Evolutionary conservation across 2,329 filamentous ascomycete genomes (phyloP), one percentile per base, ranked within the genome.

Genomic region (Cladophialophora immunda): DNA sequence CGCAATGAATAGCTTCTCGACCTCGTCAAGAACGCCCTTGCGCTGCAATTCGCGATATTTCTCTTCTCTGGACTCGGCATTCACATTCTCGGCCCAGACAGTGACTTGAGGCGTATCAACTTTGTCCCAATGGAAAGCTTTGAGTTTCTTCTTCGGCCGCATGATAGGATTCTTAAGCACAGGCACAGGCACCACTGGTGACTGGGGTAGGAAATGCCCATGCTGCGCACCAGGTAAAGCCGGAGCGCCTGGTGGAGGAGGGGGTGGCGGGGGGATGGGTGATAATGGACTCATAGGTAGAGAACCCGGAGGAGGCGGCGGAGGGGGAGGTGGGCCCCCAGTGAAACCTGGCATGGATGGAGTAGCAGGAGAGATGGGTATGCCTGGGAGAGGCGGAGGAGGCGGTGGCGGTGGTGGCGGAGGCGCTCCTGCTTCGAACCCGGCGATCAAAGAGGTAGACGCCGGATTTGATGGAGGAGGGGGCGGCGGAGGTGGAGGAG

Each of bases 81-180:
- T 96, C 4, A 92, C 91, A 32, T 92, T 88, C 78, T 97, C 93
- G 36, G 93, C 94, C 94, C 94, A 98, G 73, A 97, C 92, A 62
- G 94, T 97, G 58, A 93, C 91, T 77, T 95, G 89, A 25, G 93
- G 92, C 61, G 92, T 87, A 79, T 99, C 95, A 62, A 99, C 93
- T 84, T 98, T 98, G 81, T 99, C 95, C 94, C 95, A 98, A 82
- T 99, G 95, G 73, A 99, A 86, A 66, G 94, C 94, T 88, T 99
- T 99, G 79, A 99, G 92, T 85, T 98, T 99, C 89, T 97, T 98
- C 87, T 97, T 98, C 25, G 95, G 93, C 73, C 94, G 86, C 60
- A 93, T 92, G 68, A 93, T 91, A 38, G 92, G 90, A 74, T 97
- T 81, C 52, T 90, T 88, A 72, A 92, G 84, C 7, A 87, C 86